These are phyloP conservation scores for Gossypium herbaceum DNA, from an alignment of 345 rosid species.

Conservation along the genomic window DNA sequence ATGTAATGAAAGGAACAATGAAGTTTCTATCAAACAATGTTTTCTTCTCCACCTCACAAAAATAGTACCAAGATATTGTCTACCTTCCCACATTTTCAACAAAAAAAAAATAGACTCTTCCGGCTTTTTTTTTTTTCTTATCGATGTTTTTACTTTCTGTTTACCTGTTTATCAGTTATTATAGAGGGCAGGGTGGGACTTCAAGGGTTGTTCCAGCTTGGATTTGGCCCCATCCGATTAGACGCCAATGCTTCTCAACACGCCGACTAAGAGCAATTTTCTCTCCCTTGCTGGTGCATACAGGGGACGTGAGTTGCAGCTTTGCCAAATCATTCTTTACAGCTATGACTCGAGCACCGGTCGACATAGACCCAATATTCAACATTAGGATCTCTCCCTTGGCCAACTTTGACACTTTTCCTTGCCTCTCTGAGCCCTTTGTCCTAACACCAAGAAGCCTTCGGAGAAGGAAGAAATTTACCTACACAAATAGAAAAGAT, in stretches of 20 bases:
- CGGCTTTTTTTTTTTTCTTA: background rate
- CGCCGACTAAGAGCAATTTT: constrained; percentile 79
- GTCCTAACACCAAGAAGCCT: constrained; percentile 92
- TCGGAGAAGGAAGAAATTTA: constrained; percentile 82
- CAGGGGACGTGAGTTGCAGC: constrained; percentile 83
- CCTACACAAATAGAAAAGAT: constrained; percentile 34
- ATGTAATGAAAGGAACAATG: background rate
- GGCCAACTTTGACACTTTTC: constrained; percentile 79
- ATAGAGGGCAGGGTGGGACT: constrained; percentile 61
- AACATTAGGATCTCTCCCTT: constrained; percentile 92
- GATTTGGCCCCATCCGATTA: constrained; percentile 97
- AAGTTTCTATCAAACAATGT: constrained; percentile 20
- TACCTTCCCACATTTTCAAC: constrained; percentile 39
- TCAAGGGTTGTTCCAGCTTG: constrained; percentile 85
- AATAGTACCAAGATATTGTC: constrained; percentile 41
- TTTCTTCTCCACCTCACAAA: constrained; percentile 49
- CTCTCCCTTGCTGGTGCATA: constrained; percentile 90
- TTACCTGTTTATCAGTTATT: constrained; percentile 1
- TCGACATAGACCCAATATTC: constrained; percentile 93
- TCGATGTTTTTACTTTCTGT: background rate
- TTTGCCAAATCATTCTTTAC: constrained; percentile 90
- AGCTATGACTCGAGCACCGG: constrained; percentile 84
- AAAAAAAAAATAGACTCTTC: background rate
- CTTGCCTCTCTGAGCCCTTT: constrained; percentile 89
- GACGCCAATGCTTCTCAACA: constrained; percentile 96